Percentiles rank a stretch among this genome's conserved stretches.
phyloP scores from a whole-genome alignment of 2,329 filamentous ascomycete genomes.

The Aureobasidium subglaciale region DNA sequence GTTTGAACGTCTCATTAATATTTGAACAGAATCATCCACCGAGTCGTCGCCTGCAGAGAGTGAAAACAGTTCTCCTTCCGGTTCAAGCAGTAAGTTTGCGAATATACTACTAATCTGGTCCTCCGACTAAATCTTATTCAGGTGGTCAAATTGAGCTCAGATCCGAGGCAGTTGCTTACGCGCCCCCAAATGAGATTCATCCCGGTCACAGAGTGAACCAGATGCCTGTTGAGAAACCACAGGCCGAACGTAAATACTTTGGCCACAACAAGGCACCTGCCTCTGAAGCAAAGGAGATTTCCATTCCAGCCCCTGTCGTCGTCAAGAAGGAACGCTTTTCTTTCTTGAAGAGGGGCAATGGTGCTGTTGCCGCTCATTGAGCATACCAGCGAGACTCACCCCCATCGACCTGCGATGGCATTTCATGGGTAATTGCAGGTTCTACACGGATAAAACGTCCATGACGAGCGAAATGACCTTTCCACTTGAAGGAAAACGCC shows the following conservation, averaged over 20 bases:
- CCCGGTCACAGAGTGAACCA: slow-evolving; percentile 2
- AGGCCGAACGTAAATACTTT: slow-evolving; percentile 14
- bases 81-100: slow-evolving; percentile 4
- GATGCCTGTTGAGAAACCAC: background rate
- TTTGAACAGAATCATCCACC: background rate
- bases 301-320: background rate
- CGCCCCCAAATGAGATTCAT: slow-evolving; percentile 4
- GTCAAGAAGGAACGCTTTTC: slow-evolving; percentile 18
- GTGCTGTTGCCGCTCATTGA: slow-evolving; percentile 18
- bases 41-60: slow-evolving; percentile 15
- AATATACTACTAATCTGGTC: background rate
- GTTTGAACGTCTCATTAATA: background rate
- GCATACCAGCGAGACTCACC: background rate
- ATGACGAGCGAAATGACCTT: background rate
- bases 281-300: background rate
- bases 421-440: background rate
- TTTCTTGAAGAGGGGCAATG: slow-evolving; percentile 14
- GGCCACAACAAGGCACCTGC: slow-evolving; percentile 8
- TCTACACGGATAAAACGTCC: background rate
- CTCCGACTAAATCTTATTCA: background rate
- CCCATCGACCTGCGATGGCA: background rate
- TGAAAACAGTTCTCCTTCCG: slow-evolving; percentile 13
- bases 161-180: slow-evolving; percentile 1
- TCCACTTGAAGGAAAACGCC: background rate
- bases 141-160: slow-evolving; percentile 13